These are phyloP conservation scores for Boletus patriciae DNA, from an alignment of 768 basidiomycete genomes.

Conservation along the genomic window DNA sequence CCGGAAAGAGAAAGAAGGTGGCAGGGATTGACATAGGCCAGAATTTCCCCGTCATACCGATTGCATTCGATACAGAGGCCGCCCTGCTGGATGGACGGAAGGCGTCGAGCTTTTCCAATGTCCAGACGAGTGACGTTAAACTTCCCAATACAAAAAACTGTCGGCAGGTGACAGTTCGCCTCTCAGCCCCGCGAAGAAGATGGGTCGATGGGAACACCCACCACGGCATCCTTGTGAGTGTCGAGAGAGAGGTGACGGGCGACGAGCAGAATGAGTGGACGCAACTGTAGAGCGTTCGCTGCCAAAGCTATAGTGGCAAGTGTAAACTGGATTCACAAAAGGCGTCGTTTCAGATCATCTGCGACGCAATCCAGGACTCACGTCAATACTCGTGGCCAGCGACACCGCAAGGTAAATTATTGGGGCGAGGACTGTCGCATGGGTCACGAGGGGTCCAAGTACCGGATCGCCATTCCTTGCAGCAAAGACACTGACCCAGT, in stretches of 20 bases:
- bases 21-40: conserved; percentile 23
- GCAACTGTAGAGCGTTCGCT: conserved; percentile 28
- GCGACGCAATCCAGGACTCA: conserved; percentile 26
- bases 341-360: neutral
- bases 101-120: conserved; percentile 1
- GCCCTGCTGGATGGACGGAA: neutral
- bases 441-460: conserved; percentile 59
- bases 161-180: neutral
- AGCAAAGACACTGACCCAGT: conserved; percentile 63
- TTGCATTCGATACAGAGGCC: neutral
- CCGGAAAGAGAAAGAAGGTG: conserved; percentile 40
- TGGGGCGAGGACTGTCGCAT: conserved; percentile 56
- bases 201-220: conserved; percentile 9
- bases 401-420: conserved; percentile 52
- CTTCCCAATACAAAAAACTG: conserved; percentile 30
- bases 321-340: conserved; percentile 13
- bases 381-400: conserved; percentile 43
- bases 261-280: conserved; percentile 19
- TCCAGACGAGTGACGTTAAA: conserved; percentile 14
- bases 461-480: conserved; percentile 52
- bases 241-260: conserved; percentile 21
- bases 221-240: conserved; percentile 19
- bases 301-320: conserved; percentile 28
- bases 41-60: conserved; percentile 1
- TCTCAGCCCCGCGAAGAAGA: conserved; percentile 3